Evolutionary conservation across 371 early-diverging fungal species (phyloP).

Genomic region (Circinella umbellata): DNA sequence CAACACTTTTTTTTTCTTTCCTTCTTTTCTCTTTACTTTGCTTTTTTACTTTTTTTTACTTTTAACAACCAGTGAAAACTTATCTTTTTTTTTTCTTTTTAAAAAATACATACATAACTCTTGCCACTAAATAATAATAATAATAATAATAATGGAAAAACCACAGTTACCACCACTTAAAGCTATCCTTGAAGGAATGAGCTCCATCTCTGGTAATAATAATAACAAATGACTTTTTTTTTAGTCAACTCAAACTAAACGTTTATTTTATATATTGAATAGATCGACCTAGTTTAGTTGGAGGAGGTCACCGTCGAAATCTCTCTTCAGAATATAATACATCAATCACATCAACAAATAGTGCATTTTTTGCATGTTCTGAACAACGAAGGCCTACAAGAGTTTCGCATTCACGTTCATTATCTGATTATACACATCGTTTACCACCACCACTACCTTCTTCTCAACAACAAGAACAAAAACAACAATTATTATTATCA

Average conservation of each 20-base stretch:
- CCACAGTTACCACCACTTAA: slow-evolving; percentile 15
- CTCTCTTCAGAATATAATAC: not conserved
- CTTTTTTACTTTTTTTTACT: not conserved
- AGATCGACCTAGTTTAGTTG: not conserved
- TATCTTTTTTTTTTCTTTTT: not conserved
- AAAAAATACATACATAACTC: not conserved
- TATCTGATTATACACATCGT: not conserved
- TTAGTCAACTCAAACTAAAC: not conserved
- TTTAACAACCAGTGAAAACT: not conserved
- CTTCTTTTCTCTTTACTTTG: not conserved
- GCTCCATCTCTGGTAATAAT: slow-evolving; percentile 2
- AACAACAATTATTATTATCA: not conserved
- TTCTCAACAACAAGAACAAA: not conserved
- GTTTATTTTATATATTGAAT: not conserved
- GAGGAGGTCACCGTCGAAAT: not conserved
- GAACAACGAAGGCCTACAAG: not conserved
- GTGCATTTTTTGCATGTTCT: not conserved
- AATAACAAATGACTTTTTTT: not conserved
- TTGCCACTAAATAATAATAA: not conserved
- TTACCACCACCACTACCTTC: not conserved
- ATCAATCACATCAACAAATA: not conserved
- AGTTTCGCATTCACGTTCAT: slow-evolving; percentile 1
- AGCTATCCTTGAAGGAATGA: slow-evolving; percentile 9
- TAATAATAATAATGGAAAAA: slow-evolving; percentile 7
- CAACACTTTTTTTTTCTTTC: not conserved